A percentile compares a stretch with the other conserved stretches of the same genome.
Conservation (phyloP, 805 yeast species). For the Ogataea sp. region DNA sequence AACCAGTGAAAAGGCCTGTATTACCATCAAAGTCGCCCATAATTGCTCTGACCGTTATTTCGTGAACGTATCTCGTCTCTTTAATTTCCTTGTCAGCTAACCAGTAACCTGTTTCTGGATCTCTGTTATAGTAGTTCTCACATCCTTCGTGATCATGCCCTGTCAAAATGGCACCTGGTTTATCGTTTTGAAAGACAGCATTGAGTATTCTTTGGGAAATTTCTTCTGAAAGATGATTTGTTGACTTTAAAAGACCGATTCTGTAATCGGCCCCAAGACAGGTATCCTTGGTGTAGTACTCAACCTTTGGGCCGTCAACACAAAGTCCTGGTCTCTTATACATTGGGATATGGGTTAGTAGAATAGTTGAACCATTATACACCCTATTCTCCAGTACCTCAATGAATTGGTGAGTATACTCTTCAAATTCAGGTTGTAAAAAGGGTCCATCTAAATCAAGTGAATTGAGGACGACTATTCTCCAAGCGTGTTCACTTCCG, state of each 20-base stretch:
- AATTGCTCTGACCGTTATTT: conserved; percentile 82
- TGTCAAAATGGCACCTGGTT: conserved; percentile 75
- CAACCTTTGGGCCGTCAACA: conserved; percentile 74
- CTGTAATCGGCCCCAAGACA: conserved; percentile 54
- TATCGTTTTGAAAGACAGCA: conserved; percentile 56
- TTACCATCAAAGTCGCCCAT: conserved; percentile 96
- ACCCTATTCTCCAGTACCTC: conserved; percentile 44
- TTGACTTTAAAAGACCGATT: conserved; percentile 66
- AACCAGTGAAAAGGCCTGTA: conserved; percentile 78
- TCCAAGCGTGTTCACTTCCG: conserved; percentile 65
- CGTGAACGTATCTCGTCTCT: conserved; percentile 42
- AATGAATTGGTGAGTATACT: conserved; percentile 68
- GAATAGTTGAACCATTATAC: conserved; percentile 71
- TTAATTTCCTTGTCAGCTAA: conserved; percentile 37
- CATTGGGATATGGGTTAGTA: conserved; percentile 86
- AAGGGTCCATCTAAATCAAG: conserved; percentile 88
- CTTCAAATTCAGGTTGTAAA: conserved; percentile 59
- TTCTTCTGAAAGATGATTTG: conserved; percentile 71
- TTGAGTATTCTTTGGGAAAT: conserved; percentile 61
- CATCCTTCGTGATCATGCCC: conserved; percentile 99
- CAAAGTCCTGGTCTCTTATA: conserved; percentile 78
- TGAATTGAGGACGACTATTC: conserved; percentile 83
- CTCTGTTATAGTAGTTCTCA: conserved; percentile 51
- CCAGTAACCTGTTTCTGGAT: conserved; percentile 42
- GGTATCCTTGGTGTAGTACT: conserved; percentile 45